phyloP scores from a whole-genome alignment of 805 yeast genomes.

The Wickerhamiella alocasiicola region DNA sequence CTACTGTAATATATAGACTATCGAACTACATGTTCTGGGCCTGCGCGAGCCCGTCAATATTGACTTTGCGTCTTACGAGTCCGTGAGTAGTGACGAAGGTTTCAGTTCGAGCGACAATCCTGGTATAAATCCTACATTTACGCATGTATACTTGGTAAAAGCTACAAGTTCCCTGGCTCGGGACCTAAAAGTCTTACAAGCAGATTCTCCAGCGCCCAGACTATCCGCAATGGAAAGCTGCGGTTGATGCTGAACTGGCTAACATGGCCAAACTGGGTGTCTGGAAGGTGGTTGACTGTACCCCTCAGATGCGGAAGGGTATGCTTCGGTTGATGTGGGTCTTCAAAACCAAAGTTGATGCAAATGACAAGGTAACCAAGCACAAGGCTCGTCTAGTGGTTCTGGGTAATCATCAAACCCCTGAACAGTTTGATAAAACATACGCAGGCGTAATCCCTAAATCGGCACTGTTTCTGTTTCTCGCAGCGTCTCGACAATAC shows the following conservation, averaged over 20 bases:
- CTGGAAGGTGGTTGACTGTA: background rate
- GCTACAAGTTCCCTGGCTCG: too few relatives aligned
- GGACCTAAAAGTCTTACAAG: background rate
- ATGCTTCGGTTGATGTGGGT: background rate
- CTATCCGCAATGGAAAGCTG: background rate
- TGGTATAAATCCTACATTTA: too few relatives aligned
- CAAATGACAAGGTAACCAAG: background rate
- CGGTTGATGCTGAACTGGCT: background rate
- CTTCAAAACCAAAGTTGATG: background rate
- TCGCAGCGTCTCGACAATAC: background rate
- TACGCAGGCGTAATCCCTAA: slow-evolving; percentile 1
- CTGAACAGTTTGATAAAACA: background rate
- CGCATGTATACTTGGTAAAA: too few relatives aligned
- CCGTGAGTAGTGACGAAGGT: too few relatives aligned
- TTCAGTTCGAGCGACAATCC: too few relatives aligned
- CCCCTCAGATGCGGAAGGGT: background rate
- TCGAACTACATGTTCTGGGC: too few relatives aligned
- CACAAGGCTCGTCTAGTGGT: slow-evolving; percentile 1
- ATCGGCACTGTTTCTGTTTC: background rate
- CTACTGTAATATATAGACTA: too few relatives aligned
- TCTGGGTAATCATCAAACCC: background rate
- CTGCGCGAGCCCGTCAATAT: too few relatives aligned
- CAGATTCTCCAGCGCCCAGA: background rate
- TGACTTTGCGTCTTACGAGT: too few relatives aligned
- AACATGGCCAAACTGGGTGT: background rate